Base-by-base conservation (phyloP, 2,329 filamentous ascomycete genomes). In the Colletotrichum sp. region DNA sequence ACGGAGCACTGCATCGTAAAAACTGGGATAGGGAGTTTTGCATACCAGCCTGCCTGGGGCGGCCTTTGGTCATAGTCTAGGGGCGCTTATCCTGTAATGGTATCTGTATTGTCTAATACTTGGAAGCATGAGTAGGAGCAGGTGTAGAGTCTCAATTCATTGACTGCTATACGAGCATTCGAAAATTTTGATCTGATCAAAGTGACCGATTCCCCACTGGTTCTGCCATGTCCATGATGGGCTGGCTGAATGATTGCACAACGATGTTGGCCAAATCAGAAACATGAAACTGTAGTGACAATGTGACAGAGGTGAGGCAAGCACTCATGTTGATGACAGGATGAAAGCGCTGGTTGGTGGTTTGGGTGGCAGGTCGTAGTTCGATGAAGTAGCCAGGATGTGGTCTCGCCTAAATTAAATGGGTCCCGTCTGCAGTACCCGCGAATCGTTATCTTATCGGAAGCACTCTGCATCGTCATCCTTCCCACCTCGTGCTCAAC, bases 401-500 rank as follows among this genome's bases (percentile, higher is more conserved):
- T 27, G 15, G 49, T 11, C 71, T 74, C 71, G 71, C 71, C 62
- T 71, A 71, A 73, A 61, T 73, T 63, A 57, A 71, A 34, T 65
- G 39, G 67, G 59, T 27, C 71, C 27, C 27, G 55, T 30, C 27
- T 25, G 27, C 22, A 15, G 44, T 22, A 69, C 25, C 39, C 30
- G 22, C 19, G 30, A 39, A 12, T 22, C 8, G 55, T 75, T 75
- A 75, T 75, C 73, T 75, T 72, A 75, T 75, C 73, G 63, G 63
- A 49, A 63, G 29, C 59, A 30, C 29, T 44, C 69, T 68, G 34
- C 27, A 65, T 66, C 65, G 71, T 75, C 71, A 64, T 71, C 39
- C 32, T 63, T 29, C 39, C 39, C 22, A 49, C 55, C 72, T 59
- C 44, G 32, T 75, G 36, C 39, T 65, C 19, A 66, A 49, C 65